These are phyloP conservation scores for Marasmius oreades DNA, from an alignment of 1,284 basidiomycete species.

Conservation along the genomic window DNA sequence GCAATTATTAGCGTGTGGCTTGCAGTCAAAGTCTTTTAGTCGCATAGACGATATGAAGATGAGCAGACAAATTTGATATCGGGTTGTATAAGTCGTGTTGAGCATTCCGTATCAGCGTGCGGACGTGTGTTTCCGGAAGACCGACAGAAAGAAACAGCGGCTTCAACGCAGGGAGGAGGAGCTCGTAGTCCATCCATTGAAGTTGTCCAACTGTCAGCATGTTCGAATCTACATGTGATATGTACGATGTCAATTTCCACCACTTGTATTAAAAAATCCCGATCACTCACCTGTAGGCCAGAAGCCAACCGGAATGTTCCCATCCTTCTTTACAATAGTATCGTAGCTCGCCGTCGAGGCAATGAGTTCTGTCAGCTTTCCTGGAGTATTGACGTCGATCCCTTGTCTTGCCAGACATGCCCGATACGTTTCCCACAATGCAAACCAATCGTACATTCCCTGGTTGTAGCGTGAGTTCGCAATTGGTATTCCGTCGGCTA, in stretches of 20 bases:
- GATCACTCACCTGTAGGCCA: constrained; percentile 48
- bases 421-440: constrained; percentile 58
- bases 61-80: constrained; percentile 43
- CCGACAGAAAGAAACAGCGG: constrained; percentile 54
- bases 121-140: constrained; percentile 47
- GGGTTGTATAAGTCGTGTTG: constrained; percentile 65
- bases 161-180: constrained; percentile 56
- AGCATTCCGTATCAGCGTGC: constrained; percentile 53
- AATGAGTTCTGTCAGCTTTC: constrained; percentile 44
- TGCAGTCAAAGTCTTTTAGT: constrained; percentile 33
- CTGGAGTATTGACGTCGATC: constrained; percentile 56
- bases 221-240: constrained; percentile 27
- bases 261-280: background rate
- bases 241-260: constrained; percentile 6
- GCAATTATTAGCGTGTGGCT: background rate
- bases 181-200: constrained; percentile 67
- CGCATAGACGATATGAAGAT: constrained; percentile 58
- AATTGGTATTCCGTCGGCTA: constrained; percentile 32
- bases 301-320: constrained; percentile 55
- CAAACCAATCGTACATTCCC: constrained; percentile 53
- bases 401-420: constrained; percentile 45
- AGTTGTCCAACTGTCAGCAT: constrained; percentile 58
- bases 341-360: constrained; percentile 45
- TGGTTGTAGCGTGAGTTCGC: constrained; percentile 14
- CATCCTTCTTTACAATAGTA: constrained; percentile 45